These are phyloP conservation scores for Russula lepida DNA, from an alignment of 768 basidiomycete species.

Conservation along the genomic window DNA sequence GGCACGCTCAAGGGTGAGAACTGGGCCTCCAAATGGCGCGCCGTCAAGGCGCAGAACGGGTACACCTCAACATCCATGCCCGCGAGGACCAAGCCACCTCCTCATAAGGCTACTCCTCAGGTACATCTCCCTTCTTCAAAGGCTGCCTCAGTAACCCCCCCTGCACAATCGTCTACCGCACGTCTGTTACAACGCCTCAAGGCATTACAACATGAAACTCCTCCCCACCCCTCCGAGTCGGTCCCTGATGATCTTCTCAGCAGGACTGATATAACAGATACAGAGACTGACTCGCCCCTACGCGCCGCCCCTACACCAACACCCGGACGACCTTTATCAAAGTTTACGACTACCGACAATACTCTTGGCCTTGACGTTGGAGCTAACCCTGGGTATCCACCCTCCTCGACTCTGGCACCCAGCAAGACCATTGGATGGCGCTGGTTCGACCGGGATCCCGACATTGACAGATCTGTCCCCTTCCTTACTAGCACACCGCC, in stretches of 20 bases:
- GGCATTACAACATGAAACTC: constrained; percentile 8
- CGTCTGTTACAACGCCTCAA: constrained; percentile 18
- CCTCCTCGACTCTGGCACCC: constrained; percentile 10
- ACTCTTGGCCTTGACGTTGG: constrained; percentile 27
- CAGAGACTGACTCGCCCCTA: constrained; percentile 4
- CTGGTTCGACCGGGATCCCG: constrained; percentile 6
- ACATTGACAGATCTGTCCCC: constrained; percentile 17
- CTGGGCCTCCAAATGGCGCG: constrained; percentile 78
- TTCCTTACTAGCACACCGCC: constrained; percentile 20
- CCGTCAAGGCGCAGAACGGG: constrained; percentile 51
- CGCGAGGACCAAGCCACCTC: not conserved
- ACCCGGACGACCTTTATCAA: not conserved
- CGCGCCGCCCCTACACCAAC: not conserved
- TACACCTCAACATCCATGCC: constrained; percentile 26
- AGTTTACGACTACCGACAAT: constrained; percentile 22
- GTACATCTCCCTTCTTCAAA: not conserved
- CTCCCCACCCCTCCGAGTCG: constrained; percentile 2
- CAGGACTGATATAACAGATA: constrained; percentile 4
- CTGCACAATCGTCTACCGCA: constrained; percentile 11
- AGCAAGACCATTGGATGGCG: constrained; percentile 5
- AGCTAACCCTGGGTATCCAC: constrained; percentile 7
- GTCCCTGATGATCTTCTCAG: constrained; percentile 10
- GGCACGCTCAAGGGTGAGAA: constrained; percentile 71
- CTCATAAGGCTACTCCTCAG: not conserved
- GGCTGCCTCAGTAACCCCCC: not conserved